Evolutionary conservation across 257 asterid genomes (phyloP).

Genomic region (Ophiorrhiza pumila): DNA sequence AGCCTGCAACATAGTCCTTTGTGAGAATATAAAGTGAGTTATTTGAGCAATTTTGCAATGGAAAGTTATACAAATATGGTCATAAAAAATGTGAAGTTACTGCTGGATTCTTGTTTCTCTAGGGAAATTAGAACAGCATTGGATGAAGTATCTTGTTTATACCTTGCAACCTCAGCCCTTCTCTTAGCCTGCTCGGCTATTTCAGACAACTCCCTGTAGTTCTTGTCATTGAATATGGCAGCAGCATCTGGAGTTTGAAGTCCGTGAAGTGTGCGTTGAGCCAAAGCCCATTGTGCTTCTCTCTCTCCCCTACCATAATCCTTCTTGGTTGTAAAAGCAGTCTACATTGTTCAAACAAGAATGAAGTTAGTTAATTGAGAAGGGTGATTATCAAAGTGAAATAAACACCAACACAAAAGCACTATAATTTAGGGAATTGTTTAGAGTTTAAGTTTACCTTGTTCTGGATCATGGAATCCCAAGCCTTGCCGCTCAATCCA

Average conservation of each 20-base stretch:
- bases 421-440: neutral
- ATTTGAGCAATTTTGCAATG: neutral
- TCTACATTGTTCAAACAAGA: constrained; percentile 27
- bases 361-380: neutral
- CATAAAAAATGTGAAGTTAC: too few species aligned
- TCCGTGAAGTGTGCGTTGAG: constrained; percentile 81
- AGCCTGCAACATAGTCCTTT: constrained; percentile 39
- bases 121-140: neutral
- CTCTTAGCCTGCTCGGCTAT: constrained; percentile 74
- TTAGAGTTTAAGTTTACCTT: constrained; percentile 35
- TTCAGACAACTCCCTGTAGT: constrained; percentile 46
- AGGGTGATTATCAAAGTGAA: neutral
- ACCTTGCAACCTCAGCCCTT: constrained; percentile 86
- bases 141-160: constrained; percentile 1
- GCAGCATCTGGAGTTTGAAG: constrained; percentile 37
- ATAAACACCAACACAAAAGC: neutral
- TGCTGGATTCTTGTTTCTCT: neutral
- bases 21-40: constrained; percentile 15
- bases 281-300: constrained; percentile 83
- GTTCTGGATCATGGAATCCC: constrained; percentile 76
- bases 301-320: constrained; percentile 78
- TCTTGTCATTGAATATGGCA: constrained; percentile 35
- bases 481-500: constrained; percentile 66
- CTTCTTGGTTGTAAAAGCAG: constrained; percentile 82
- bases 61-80: neutral